These are phyloP conservation scores for Tricholomella constricta DNA, from an alignment of 768 basidiomycete genomes.

Conservation along the genomic window DNA sequence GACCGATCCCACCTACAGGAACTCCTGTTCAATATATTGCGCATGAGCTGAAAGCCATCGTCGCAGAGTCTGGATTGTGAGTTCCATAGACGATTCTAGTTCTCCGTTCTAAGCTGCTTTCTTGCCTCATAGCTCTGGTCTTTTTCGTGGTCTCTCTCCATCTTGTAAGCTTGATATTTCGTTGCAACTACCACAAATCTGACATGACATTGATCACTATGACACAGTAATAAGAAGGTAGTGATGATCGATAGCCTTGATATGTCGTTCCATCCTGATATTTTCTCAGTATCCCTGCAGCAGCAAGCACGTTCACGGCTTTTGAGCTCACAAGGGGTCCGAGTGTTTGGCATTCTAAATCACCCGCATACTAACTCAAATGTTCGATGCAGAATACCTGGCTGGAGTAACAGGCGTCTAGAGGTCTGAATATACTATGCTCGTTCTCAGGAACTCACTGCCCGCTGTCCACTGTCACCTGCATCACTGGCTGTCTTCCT, in stretches of 20 bases:
- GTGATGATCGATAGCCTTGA: neutral
- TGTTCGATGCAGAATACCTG: constrained; percentile 34
- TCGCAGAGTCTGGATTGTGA: constrained; percentile 74
- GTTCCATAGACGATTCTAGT: constrained; percentile 26
- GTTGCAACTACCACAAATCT: neutral
- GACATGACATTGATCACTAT: neutral
- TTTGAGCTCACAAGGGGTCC: constrained; percentile 81
- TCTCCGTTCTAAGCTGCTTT: neutral
- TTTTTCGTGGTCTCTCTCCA: constrained; percentile 76
- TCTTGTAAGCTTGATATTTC: constrained; percentile 54
- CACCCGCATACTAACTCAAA: neutral
- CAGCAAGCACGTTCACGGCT: constrained; percentile 86
- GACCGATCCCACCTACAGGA: constrained; percentile 69
- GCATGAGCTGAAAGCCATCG: constrained; percentile 63
- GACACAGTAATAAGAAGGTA: constrained; percentile 65
- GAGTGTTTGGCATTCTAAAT: constrained; percentile 16
- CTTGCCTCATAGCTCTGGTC: constrained; percentile 46
- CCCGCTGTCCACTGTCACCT: too few species aligned
- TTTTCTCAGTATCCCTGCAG: constrained; percentile 79
- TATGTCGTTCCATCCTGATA: neutral
- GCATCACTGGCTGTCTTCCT: too few species aligned
- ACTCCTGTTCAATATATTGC: constrained; percentile 78
- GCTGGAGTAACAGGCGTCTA: constrained; percentile 36
- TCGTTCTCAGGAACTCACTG: too few species aligned
- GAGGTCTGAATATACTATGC: neutral